Conservation (phyloP, 2,329 filamentous ascomycete species). For the Cylindrodendrum hubeiense region DNA sequence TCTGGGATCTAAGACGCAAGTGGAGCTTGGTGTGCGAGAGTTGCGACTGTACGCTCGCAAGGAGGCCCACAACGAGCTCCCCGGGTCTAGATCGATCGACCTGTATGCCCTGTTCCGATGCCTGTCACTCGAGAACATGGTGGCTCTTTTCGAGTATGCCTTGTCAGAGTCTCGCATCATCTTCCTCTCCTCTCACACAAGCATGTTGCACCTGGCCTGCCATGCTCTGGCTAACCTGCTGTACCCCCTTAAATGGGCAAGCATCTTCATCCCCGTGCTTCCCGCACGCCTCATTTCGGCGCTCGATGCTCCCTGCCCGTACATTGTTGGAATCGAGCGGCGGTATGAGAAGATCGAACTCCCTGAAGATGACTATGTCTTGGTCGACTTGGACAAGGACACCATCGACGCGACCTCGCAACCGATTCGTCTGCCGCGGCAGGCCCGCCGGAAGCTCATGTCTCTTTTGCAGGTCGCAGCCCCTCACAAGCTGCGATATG, state of each 20-base stretch:
- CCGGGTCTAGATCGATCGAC: conserved; percentile 90
- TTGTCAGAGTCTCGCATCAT: conserved; percentile 96
- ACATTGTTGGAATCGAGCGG: conserved; percentile 95
- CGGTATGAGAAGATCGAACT: conserved; percentile 88
- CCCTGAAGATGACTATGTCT: conserved; percentile 94
- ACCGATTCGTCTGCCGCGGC: conserved; percentile 84
- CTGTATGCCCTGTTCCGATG: conserved; percentile 93
- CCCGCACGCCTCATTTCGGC: conserved; percentile 90
- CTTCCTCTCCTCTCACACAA: conserved; percentile 92
- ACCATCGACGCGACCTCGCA: conserved; percentile 86
- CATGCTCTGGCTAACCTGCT: conserved; percentile 87
- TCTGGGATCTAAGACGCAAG: conserved; percentile 93
- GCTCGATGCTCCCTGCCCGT: conserved; percentile 94
- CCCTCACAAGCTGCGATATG: conserved; percentile 88
- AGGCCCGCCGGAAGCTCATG: conserved; percentile 89
- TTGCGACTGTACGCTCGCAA: conserved; percentile 92
- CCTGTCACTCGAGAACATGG: conserved; percentile 90
- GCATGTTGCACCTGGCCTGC: conserved; percentile 94
- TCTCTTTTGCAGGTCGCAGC: conserved; percentile 91
- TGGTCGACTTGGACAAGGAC: conserved; percentile 94
- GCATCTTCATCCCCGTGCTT: conserved; percentile 92
- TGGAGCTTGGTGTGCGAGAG: conserved; percentile 91
- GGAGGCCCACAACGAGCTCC: conserved; percentile 92
- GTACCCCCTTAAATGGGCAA: conserved; percentile 93
- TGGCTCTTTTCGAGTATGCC: conserved; percentile 93